A percentile compares a stretch with the other conserved stretches of the same genome.
Evolutionary conservation across 2,329 filamentous ascomycete species (phyloP).

Genomic region (Trichoderma sp.): DNA sequence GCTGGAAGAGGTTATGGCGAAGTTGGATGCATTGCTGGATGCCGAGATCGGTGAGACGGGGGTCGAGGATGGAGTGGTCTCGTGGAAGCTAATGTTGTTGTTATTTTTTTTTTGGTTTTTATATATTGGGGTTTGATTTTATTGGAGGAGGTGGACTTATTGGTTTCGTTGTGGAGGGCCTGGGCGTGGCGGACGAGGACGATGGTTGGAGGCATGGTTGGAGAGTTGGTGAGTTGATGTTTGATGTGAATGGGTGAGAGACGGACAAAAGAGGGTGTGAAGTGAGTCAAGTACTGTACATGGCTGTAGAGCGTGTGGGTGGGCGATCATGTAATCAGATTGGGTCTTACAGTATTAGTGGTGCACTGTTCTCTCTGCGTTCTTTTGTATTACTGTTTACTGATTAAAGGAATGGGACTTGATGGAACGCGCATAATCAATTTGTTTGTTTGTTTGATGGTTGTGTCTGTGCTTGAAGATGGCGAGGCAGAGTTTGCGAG

Average conservation of each 20-base stretch:
- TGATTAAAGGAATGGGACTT: too few relatives aligned
- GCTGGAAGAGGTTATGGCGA: constrained; percentile 40
- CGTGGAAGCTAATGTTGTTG: constrained; percentile 31
- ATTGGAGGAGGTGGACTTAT: constrained; percentile 39
- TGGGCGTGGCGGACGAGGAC: constrained; percentile 91
- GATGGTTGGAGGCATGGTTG: constrained; percentile 53
- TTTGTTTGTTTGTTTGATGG: too few relatives aligned
- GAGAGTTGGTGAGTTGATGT: not conserved
- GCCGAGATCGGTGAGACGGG: constrained; percentile 48
- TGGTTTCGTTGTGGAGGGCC: constrained; percentile 51
- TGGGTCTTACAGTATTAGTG: too few relatives aligned
- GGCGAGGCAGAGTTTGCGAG: too few relatives aligned
- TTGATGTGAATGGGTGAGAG: not conserved
- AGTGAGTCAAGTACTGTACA: not conserved
- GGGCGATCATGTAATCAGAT: not conserved
- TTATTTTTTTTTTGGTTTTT: not conserved
- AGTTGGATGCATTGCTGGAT: constrained; percentile 47
- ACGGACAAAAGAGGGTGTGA: not conserved
- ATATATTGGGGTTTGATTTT: not conserved
- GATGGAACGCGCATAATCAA: too few relatives aligned
- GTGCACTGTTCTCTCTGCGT: too few relatives aligned
- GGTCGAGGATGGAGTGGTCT: constrained; percentile 49
- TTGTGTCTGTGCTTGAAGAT: too few relatives aligned
- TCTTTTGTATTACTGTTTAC: too few relatives aligned
- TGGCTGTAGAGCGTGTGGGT: too few relatives aligned